Percentiles rank a stretch among this genome's conserved stretches.
Evolutionary conservation across 169 alveolate genomes (phyloP).

Genomic region (Plasmodium gonderi): DNA sequence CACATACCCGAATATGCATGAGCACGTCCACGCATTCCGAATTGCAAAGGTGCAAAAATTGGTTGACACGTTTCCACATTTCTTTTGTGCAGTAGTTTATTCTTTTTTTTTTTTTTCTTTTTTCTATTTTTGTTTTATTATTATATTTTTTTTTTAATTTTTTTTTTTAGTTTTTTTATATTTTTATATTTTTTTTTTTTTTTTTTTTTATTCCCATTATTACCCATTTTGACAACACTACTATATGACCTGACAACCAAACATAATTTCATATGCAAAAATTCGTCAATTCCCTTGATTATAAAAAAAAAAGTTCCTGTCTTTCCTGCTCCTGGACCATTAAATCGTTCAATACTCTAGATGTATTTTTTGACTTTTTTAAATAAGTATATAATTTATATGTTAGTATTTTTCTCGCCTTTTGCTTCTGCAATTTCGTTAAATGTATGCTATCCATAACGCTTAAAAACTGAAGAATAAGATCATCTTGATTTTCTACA

Average conservation of each 20-base stretch:
- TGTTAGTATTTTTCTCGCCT: slow-evolving; percentile 44
- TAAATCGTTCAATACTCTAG: slow-evolving; percentile 1
- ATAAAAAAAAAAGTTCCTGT: not conserved
- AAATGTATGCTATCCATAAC: slow-evolving; percentile 28
- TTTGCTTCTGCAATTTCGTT: slow-evolving; percentile 29
- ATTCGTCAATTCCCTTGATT: not conserved
- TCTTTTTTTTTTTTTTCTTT: not conserved
- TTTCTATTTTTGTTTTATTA: not conserved
- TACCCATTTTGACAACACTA: too few relatives aligned
- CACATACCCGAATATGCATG: not conserved
- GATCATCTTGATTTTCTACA: slow-evolving; percentile 34
- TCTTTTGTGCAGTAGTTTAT: not conserved
- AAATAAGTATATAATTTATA: slow-evolving; percentile 56
- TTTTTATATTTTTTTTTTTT: not conserved
- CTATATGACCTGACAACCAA: too few relatives aligned
- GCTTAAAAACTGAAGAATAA: slow-evolving; percentile 12
- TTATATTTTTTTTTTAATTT: not conserved
- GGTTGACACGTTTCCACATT: not conserved
- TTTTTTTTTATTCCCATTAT: too few relatives aligned
- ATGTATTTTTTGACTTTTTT: slow-evolving; percentile 18
- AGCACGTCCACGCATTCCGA: not conserved
- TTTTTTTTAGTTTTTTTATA: not conserved
- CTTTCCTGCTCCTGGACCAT: not conserved
- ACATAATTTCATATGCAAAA: not conserved
- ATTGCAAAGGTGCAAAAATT: not conserved